phyloP scores from a whole-genome alignment of 2,329 filamentous ascomycete genomes.

The Monosporascus sp. region DNA sequence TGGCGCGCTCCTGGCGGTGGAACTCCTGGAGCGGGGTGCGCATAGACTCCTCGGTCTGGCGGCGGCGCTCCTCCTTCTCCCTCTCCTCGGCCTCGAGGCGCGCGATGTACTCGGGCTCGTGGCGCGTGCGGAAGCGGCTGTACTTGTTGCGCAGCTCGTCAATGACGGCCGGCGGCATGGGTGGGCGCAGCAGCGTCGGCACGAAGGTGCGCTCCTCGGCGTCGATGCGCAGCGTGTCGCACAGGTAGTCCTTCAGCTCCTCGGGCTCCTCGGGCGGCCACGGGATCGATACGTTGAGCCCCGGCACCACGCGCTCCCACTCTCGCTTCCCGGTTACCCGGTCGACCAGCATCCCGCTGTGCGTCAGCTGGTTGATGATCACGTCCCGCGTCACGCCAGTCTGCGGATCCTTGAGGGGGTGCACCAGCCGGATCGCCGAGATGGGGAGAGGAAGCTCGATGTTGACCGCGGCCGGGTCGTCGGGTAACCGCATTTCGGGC shows the following conservation, averaged over 20 bases:
- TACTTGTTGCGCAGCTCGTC: conserved; percentile 83
- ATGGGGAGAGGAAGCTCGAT: conserved; percentile 57
- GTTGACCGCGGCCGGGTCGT: conserved; percentile 37
- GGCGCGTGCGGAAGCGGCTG: conserved; percentile 73
- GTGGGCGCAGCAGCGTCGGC: conserved; percentile 70
- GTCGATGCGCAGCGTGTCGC: conserved; percentile 70
- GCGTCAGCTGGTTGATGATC: conserved; percentile 66
- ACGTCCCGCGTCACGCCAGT: conserved; percentile 66
- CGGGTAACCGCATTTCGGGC: conserved; percentile 31
- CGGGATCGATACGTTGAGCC: conserved; percentile 67
- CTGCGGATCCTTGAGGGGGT: conserved; percentile 61
- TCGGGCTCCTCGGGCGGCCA: conserved; percentile 59
- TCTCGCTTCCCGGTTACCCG: conserved; percentile 40
- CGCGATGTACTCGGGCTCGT: conserved; percentile 68
- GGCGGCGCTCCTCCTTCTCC: conserved; percentile 35
- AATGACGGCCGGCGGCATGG: conserved; percentile 72
- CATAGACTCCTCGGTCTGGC: conserved; percentile 30
- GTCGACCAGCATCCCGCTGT: conserved; percentile 44
- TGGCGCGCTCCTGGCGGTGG: conserved; percentile 47
- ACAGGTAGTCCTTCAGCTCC: conserved; percentile 46
- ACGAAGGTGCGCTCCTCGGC: conserved; percentile 72
- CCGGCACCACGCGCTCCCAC: conserved; percentile 59
- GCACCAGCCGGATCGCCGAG: conserved; percentile 72
- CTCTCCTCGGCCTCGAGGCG: conserved; percentile 56
- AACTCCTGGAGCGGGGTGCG: conserved; percentile 52